Conservation (phyloP, 208 protist species). For the Sergeia podlipaevii region DNA sequence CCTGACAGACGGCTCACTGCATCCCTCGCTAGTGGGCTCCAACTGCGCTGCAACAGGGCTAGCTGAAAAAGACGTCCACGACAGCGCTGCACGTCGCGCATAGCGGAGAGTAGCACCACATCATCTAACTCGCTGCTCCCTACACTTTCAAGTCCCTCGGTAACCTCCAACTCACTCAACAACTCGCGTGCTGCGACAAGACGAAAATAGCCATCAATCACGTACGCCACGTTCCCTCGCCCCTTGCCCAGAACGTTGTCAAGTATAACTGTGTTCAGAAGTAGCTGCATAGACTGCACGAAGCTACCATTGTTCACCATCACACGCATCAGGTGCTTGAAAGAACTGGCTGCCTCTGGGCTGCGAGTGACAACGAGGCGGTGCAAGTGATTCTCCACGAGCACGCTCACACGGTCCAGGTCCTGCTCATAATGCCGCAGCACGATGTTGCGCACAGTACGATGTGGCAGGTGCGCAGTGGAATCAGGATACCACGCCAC, state of each 20-base stretch:
- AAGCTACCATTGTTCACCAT: conserved; percentile 78
- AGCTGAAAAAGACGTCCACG: conserved; percentile 57
- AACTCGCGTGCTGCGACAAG: conserved; percentile 54
- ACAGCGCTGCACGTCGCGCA: conserved; percentile 49
- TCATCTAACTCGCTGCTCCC: conserved; percentile 29
- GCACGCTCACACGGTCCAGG: conserved; percentile 52
- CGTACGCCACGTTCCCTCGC: conserved; percentile 30
- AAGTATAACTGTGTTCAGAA: conserved; percentile 48
- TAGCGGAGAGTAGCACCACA: conserved; percentile 27
- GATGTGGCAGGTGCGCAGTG: conserved; percentile 40
- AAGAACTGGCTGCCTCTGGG: conserved; percentile 53
- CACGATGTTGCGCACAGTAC: conserved; percentile 33
- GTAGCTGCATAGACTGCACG: conserved; percentile 26
- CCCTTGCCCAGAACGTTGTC: conserved; percentile 40
- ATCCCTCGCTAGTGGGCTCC: conserved; percentile 35
- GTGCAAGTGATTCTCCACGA: conserved; percentile 76
- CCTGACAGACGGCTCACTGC: conserved; percentile 8
- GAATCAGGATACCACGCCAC: conserved; percentile 40
- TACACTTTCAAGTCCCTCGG: conserved; percentile 14
- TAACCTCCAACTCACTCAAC: conserved; percentile 41
- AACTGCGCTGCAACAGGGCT: conserved; percentile 39
- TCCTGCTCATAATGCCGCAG: conserved; percentile 29
- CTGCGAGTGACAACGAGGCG: conserved; percentile 67
- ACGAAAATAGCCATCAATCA: conserved; percentile 62
- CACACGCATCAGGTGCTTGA: conserved; percentile 50